Base-by-base conservation (phyloP, 1,284 basidiomycete species). In the Vanrija sp. region DNA sequence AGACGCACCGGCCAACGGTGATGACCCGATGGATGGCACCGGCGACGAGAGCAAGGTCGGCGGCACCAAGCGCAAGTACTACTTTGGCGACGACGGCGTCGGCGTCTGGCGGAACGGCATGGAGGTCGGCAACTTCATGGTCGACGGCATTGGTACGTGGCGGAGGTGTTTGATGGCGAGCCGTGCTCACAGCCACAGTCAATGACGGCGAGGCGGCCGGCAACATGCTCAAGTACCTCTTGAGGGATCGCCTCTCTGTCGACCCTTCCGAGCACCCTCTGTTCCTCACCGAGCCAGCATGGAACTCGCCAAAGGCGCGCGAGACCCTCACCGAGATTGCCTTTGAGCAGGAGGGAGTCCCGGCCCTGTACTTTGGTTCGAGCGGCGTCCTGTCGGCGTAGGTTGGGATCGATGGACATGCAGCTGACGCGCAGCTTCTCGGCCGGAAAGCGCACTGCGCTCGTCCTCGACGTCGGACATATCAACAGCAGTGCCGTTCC, bases 291-390 rank as follows among this genome's bases (percentile, higher is more conserved):
- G 96, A 99, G 73, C 88, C 94, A 2, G 86, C 94, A 5, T 98
- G 95, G 93, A 98, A 97, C 71, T 89, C 91, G 0, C 80, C 85
- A 25, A 85, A 85, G 19, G 91, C 94, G 67, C 80, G 95, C 45
- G 93, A 98, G 77, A 82, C 85, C 47, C 88, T 98, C 85, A 88
- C 91, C 14, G 91, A 98, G 77, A 86, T 98, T 53, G 91, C 95
- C 78, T 98, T 98, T 69, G 96, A 99, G 76, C 87, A 94, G 58
- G 93, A 97, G 66, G 80, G 89, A 48, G 88, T 87, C 8, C 96
- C 96, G 3, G 96, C 95, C 1, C 93, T 96, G 77, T 99, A 98
- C 73, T 88, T 97, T 48, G 93, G 95, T 31, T 97, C 98, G 70
- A 87, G 89, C 22, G 88, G 89, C n/a, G 95, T 98, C 15, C 78